A percentile compares a stretch with the other conserved stretches of the same genome.
Evolutionary conservation across 2,329 filamentous ascomycete species (phyloP).

Genomic region (Peltaster fructicola): DNA sequence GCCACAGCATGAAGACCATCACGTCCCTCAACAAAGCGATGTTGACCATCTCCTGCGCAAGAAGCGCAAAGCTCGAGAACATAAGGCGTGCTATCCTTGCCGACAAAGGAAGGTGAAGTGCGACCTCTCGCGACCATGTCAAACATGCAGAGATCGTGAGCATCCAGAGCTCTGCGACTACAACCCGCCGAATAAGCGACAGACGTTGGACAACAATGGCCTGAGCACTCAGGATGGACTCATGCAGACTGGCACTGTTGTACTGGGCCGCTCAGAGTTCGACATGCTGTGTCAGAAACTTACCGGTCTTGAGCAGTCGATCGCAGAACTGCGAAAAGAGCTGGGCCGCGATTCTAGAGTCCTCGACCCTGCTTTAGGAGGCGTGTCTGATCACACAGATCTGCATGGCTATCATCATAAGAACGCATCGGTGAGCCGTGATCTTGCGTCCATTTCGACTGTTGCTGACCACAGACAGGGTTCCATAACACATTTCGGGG

Average conservation of each 20-base stretch:
- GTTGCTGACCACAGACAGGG: too few species aligned
- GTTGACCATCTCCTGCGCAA: conserved; percentile 32
- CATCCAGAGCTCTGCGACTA: conserved; percentile 32
- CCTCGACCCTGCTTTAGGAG: too few species aligned
- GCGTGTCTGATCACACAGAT: too few species aligned
- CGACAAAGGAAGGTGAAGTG: conserved; percentile 26
- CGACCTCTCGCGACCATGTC: conserved; percentile 29
- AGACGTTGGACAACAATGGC: conserved; percentile 11
- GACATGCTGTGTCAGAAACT: conserved; percentile 31
- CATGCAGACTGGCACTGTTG: conserved; percentile 10
- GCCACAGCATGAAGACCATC: too few species aligned
- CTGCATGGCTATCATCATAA: conserved; percentile 42
- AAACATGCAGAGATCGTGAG: conserved; percentile 32
- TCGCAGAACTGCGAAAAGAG: conserved; percentile 24
- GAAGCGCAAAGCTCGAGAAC: conserved; percentile 33
- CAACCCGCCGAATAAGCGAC: conserved; percentile 21
- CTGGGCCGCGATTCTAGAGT: conserved; percentile 11
- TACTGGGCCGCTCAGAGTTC: conserved; percentile 24
- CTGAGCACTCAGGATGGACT: too few species aligned
- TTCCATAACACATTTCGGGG: conserved; percentile 43
- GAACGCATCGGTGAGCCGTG: conserved; percentile 26
- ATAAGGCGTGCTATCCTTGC: conserved; percentile 36
- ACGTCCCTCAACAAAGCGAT: conserved; percentile 23
- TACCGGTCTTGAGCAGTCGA: conserved; percentile 28
- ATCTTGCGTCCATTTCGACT: background rate